phyloP scores from a whole-genome alignment of 306 rosid genomes.

The Spatholobus suberectus region DNA sequence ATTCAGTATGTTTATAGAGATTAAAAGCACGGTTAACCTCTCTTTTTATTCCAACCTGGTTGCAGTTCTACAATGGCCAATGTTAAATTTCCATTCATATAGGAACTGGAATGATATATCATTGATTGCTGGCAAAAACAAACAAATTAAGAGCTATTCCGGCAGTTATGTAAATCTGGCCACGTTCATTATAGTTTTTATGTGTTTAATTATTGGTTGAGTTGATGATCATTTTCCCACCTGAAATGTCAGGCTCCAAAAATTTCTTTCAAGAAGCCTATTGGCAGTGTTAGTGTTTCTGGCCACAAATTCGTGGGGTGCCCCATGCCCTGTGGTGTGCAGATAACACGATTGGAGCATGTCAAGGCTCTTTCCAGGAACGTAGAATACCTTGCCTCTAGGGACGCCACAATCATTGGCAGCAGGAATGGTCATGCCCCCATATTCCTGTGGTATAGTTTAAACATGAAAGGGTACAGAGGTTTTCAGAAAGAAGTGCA shows the following conservation, averaged over 20 bases:
- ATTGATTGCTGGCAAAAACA: not conserved
- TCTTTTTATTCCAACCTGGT: too few relatives aligned
- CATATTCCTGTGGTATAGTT: constrained; percentile 10
- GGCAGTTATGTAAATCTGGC: not conserved
- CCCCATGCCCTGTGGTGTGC: constrained; percentile 29
- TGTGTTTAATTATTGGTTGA: not conserved
- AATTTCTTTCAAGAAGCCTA: constrained; percentile 28
- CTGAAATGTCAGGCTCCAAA: constrained; percentile 25
- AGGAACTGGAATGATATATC: not conserved
- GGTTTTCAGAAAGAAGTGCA: constrained; percentile 10
- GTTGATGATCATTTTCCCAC: not conserved
- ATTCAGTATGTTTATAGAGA: too few relatives aligned
- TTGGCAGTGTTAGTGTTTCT: constrained; percentile 21
- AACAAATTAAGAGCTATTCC: not conserved
- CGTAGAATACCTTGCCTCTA: not conserved
- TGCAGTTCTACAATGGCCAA: not conserved
- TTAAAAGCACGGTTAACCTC: too few relatives aligned
- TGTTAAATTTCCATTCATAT: not conserved
- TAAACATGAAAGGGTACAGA: constrained; percentile 19
- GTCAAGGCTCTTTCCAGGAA: not conserved
- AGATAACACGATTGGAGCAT: constrained; percentile 3
- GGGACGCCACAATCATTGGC: constrained; percentile 14
- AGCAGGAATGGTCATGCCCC: constrained; percentile 10
- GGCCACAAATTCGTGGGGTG: constrained; percentile 31
- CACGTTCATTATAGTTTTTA: not conserved